A percentile compares a stretch with the other conserved stretches of the same genome.
These are phyloP conservation scores for Kwoniella sp. DNA, from an alignment of 768 basidiomycete species.

Conservation along the genomic window DNA sequence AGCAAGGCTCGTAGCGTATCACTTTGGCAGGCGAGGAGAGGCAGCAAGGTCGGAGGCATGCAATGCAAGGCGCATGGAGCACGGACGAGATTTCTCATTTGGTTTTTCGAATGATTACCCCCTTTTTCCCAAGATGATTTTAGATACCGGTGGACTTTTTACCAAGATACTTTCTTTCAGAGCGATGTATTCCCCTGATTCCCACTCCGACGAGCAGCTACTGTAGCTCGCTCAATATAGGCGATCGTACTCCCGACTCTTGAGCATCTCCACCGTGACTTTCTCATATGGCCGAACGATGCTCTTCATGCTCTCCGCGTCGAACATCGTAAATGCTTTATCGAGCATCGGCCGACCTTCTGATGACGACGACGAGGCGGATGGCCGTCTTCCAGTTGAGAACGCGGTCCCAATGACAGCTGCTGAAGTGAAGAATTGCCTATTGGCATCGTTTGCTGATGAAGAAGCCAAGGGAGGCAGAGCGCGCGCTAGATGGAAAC, in stretches of 20 bases:
- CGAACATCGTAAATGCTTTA: conserved; percentile 1
- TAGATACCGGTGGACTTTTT: conserved; percentile 1
- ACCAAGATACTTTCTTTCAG: background rate
- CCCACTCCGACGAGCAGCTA: background rate
- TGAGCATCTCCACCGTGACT: conserved; percentile 12
- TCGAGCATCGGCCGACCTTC: background rate
- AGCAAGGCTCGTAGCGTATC: too few relatives aligned
- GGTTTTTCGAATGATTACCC: background rate
- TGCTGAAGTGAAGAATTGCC: background rate
- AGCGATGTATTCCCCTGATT: background rate
- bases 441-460: background rate
- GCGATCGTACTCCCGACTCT: background rate
- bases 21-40: too few relatives aligned
- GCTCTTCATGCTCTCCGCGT: conserved; percentile 6
- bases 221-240: background rate
- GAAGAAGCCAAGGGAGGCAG: background rate
- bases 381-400: background rate
- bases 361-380: background rate
- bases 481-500: background rate
- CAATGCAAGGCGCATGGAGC: too few relatives aligned
- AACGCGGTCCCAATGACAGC: background rate
- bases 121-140: background rate
- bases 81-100: background rate
- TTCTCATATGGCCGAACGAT: background rate
- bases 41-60: too few relatives aligned